Base-by-base conservation (phyloP, 2,329 filamentous ascomycete species). In the Metarhizium robertsii region DNA sequence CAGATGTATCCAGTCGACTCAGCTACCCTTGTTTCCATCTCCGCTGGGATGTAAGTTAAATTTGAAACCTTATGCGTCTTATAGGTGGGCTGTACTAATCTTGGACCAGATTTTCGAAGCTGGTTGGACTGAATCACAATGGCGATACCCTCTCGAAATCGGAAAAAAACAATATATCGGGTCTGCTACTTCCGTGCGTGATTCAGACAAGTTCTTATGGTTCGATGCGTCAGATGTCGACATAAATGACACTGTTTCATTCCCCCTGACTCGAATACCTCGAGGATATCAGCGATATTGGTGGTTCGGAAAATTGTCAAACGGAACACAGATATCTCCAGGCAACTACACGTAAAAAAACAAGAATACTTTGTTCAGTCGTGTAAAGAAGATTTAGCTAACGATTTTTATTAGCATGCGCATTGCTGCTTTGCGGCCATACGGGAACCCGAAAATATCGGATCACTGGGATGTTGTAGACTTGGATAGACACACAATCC, bases 281-380 rank as follows among this genome's bases (percentile, higher is more conserved):
- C 66, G 73, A 4, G 66, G 67, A 2, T 67, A 66, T 32, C 57
- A 61, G 6, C 65, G 65, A 40, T 71, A 69, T 50, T 74, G 69
- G 67, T 75, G 73, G 73, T 71, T 75, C 18, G 72, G 73, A 3
- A 69, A 70, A 54, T 65, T 75, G 16, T 69, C 72, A 13, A 73
- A 75, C 54, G 73, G 72, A 4, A 68, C 71, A 7, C 67, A 67
- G 43, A 73, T 75, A 47, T 60, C 63, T 2, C 69, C 71, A 2
- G 73, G 73, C 2, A 70, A 70, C 42, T 75, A 75, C 55, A 72
- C 67, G 72, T 73, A 43, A 65, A 67, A 56, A 6, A 29, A 25
- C 25, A 25, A 25, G 25, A 18, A 6, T 53, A 47, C 46, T 16
- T 11, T 32, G 38, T 40, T 2, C 32, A 6, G 50, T 20, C 25